These are phyloP conservation scores for Byssochlamys sp. DNA, from an alignment of 2,329 filamentous ascomycete species.

Conservation along the genomic window DNA sequence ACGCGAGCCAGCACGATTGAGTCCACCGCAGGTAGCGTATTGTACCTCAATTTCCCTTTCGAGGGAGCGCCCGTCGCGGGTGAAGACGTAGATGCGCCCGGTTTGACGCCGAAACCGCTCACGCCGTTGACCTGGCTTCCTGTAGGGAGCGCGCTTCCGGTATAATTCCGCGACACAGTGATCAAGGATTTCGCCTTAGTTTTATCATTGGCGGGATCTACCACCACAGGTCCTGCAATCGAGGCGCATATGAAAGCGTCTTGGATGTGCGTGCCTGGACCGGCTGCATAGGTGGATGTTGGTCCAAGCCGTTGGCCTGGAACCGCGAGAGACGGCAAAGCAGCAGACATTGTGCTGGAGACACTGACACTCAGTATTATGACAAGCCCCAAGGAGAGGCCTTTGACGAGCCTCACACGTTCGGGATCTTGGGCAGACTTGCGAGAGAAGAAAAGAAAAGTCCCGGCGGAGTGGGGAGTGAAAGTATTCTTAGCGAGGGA, in stretches of 20 bases:
- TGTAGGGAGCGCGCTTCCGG: conserved; percentile 3
- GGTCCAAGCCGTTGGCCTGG: conserved; percentile 75
- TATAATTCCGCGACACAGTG: conserved; percentile 23
- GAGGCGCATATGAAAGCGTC: conserved; percentile 68
- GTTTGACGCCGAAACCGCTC: background rate
- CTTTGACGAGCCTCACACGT: background rate
- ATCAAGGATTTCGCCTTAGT: conserved; percentile 28
- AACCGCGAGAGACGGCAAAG: conserved; percentile 49
- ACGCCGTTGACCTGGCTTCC: background rate
- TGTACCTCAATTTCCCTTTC: conserved; percentile 43
- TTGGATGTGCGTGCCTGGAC: conserved; percentile 75
- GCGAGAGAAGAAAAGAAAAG: background rate
- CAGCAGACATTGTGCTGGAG: conserved; percentile 15
- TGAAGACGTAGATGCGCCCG: background rate
- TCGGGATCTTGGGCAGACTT: background rate
- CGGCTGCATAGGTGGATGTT: conserved; percentile 56
- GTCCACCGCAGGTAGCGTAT: conserved; percentile 71
- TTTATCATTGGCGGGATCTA: conserved; percentile 37
- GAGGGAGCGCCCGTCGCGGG: conserved; percentile 2
- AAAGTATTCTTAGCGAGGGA: conserved; percentile 8
- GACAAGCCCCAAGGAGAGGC: background rate
- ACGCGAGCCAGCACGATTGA: conserved; percentile 75
- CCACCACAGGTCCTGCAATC: conserved; percentile 61
- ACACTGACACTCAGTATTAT: background rate
- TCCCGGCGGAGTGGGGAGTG: conserved; percentile 5